Evolutionary conservation across 352 stramenopile species (phyloP).

Genomic region (Blastocystis sp.): DNA sequence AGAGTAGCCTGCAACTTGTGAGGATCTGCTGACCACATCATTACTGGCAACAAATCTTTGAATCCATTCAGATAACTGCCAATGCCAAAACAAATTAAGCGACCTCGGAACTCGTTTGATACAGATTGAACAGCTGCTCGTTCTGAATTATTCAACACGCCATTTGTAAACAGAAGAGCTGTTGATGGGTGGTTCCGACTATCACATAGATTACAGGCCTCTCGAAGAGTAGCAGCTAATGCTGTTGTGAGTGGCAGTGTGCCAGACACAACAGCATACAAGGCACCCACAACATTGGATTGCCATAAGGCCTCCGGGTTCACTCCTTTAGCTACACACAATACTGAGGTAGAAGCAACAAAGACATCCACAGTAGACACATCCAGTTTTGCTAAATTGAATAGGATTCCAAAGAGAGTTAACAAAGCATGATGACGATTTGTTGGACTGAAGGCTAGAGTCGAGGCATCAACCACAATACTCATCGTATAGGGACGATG

Average conservation of each 20-base stretch:
- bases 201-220: background rate
- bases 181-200: background rate
- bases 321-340: background rate
- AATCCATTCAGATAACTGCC: background rate
- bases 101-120: background rate
- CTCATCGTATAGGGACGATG: background rate
- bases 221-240: background rate
- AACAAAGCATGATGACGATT: background rate
- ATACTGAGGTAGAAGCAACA: background rate
- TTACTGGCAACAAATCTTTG: background rate
- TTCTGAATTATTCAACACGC: background rate
- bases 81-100: constrained; percentile 4
- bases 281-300: background rate
- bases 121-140: background rate
- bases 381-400: background rate
- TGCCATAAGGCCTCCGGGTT: background rate
- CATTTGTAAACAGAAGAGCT: background rate
- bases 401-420: background rate
- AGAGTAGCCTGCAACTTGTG: background rate
- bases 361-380: constrained; percentile 8
- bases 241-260: background rate
- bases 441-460: constrained; percentile 2
- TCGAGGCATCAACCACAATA: background rate
- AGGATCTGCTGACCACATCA: constrained; percentile 15
- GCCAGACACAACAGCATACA: background rate